Evolutionary conservation across 2,329 filamentous ascomycete genomes (phyloP).

Genomic region (Colletotrichum limetticola): DNA sequence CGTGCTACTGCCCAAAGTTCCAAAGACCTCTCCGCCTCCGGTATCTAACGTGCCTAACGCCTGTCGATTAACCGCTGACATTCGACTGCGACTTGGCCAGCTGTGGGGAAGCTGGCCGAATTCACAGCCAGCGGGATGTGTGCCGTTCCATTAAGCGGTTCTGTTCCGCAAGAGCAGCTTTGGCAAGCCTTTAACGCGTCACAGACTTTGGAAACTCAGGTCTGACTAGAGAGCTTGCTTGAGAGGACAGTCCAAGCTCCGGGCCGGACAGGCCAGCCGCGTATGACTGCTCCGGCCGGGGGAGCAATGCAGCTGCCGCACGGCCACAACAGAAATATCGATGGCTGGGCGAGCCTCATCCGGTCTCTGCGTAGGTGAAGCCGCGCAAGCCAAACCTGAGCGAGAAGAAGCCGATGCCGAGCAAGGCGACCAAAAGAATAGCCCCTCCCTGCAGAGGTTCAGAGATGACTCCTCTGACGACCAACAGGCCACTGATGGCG

Average conservation of each 20-base stretch:
- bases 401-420: constrained; percentile 40
- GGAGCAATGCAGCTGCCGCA: constrained; percentile 1
- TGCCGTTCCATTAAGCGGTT: neutral
- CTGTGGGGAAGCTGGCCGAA: neutral
- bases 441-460: constrained; percentile 42
- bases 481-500: constrained; percentile 40
- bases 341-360: constrained; percentile 11
- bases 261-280: neutral
- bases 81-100: neutral
- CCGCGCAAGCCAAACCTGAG: constrained; percentile 39
- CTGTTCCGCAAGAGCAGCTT: neutral
- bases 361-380: constrained; percentile 20
- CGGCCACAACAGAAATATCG: neutral
- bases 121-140: neutral
- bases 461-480: constrained; percentile 41
- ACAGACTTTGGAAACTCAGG: neutral
- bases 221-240: neutral
- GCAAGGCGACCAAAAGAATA: constrained; percentile 41
- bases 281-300: neutral
- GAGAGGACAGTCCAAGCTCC: neutral
- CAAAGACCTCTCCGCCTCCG: constrained; percentile 11
- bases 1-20: constrained; percentile 10
- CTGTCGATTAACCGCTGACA: constrained; percentile 2
- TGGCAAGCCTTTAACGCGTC: neutral
- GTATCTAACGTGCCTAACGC: neutral